phyloP scores from a whole-genome alignment of 1,284 basidiomycete species.

The Mycena citricolor region DNA sequence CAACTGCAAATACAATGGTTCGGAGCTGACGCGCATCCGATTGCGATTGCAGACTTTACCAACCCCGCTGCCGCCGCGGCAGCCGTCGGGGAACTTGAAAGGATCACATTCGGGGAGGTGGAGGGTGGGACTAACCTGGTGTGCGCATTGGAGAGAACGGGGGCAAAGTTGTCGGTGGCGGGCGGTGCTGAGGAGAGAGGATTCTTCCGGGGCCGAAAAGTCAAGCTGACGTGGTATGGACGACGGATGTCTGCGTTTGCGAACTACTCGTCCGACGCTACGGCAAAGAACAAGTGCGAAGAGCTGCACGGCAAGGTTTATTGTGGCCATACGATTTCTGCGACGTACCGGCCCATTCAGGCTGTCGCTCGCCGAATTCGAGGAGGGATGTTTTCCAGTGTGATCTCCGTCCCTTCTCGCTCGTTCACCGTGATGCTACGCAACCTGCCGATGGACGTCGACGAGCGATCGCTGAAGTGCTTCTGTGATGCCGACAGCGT shows the following conservation, averaged over 20 bases:
- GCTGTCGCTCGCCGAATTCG: not conserved
- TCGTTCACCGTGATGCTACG: slow-evolving; percentile 14
- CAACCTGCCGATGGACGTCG: slow-evolving; percentile 10
- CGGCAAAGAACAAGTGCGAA: too few relatives aligned
- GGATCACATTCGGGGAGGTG: not conserved
- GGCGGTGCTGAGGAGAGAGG: too few relatives aligned
- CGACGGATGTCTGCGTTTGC: slow-evolving; percentile 13
- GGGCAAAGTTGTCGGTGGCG: slow-evolving; percentile 7
- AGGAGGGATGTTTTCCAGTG: too few relatives aligned
- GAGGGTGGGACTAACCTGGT: slow-evolving; percentile 2
- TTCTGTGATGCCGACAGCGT: slow-evolving; percentile 11
- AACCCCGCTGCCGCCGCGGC: slow-evolving; percentile 7
- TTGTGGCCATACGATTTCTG: slow-evolving; percentile 5
- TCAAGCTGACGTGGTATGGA: slow-evolving; percentile 19
- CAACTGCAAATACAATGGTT: slow-evolving; percentile 9
- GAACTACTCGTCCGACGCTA: slow-evolving; percentile 1
- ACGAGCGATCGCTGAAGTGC: not conserved
- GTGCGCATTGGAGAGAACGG: slow-evolving; percentile 3
- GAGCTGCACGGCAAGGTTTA: slow-evolving; percentile 10
- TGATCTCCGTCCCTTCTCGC: too few relatives aligned
- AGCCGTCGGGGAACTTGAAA: not conserved
- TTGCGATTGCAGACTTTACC: slow-evolving; percentile 6
- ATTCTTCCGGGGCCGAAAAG: slow-evolving; percentile 12
- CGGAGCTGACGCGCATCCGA: not conserved
- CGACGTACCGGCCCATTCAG: slow-evolving; percentile 6